These are phyloP conservation scores for Fusarium ambrosium DNA, from an alignment of 2,329 filamentous ascomycete genomes.

Conservation along the genomic window DNA sequence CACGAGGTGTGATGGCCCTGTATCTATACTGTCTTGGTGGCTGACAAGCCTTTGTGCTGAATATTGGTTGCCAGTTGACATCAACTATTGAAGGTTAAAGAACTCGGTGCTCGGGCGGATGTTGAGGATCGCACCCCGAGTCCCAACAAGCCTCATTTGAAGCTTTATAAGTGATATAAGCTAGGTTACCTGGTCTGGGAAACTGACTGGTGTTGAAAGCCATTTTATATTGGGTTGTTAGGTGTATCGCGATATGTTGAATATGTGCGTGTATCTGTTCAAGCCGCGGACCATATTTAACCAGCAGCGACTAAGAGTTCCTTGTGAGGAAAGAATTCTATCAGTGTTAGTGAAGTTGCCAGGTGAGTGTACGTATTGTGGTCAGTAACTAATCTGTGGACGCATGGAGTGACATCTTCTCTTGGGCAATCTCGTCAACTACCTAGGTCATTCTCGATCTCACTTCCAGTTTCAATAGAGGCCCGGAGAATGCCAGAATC, in stretches of 20 bases:
- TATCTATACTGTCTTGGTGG: background rate
- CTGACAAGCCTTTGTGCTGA: background rate
- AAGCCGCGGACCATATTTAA: background rate
- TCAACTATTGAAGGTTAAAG: no score
- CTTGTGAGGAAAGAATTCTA: background rate
- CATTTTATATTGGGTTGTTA: background rate
- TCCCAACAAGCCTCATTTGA: background rate
- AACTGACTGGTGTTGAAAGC: background rate
- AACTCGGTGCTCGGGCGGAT: no score
- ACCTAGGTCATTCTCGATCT: no score
- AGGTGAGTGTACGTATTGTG: background rate
- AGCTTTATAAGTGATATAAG: no score
- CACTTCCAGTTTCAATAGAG: no score
- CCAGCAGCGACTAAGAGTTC: background rate
- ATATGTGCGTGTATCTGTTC: background rate
- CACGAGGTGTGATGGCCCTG: background rate
- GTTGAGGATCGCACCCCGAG: background rate
- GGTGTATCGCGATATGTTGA: background rate
- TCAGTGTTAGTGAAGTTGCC: background rate
- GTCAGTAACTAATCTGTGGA: no score
- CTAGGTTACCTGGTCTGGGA: no score
- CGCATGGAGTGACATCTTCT: no score
- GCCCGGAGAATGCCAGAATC: no score
- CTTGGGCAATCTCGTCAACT: no score
- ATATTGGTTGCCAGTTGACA: background rate